Conservation (phyloP, 108 stramenopile species). For the Fistulifera solaris region DNA sequence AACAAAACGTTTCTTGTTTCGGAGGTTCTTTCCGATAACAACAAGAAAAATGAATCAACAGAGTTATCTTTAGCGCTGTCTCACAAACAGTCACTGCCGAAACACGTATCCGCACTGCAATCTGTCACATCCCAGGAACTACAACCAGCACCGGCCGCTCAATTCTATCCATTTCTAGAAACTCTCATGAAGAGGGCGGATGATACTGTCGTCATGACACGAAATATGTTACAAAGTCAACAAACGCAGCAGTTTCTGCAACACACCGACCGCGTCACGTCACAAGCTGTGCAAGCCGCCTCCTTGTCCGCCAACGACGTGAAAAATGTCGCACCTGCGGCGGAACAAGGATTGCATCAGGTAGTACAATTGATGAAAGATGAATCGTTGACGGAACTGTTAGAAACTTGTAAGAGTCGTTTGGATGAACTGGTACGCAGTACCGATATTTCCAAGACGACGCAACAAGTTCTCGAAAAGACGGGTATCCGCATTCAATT, state of each 20-base stretch:
- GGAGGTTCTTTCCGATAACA: background rate
- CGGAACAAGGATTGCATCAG: slow-evolving; percentile 44
- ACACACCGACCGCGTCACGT: slow-evolving; percentile 9
- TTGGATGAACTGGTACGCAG: slow-evolving; percentile 49
- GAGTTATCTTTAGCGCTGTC: background rate
- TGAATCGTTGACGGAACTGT: slow-evolving; percentile 63
- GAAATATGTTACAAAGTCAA: slow-evolving; percentile 20
- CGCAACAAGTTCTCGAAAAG: slow-evolving; percentile 41
- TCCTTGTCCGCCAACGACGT: too few relatives aligned
- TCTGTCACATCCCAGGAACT: slow-evolving; percentile 7
- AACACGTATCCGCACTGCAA: background rate
- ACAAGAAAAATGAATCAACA: background rate
- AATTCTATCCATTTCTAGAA: slow-evolving; percentile 64
- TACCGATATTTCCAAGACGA: slow-evolving; percentile 48
- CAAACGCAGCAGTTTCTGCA: slow-evolving; percentile 13
- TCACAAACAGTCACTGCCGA: background rate
- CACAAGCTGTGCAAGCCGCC: background rate
- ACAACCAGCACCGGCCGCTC: slow-evolving; percentile 41
- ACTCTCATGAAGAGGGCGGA: slow-evolving; percentile 51
- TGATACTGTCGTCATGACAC: slow-evolving; percentile 27
- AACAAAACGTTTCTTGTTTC: slow-evolving; percentile 4
- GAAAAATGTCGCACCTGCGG: slow-evolving; percentile 6
- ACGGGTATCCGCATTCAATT: slow-evolving; percentile 51
- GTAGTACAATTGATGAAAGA: slow-evolving; percentile 70
- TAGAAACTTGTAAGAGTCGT: slow-evolving; percentile 51